Conservation (phyloP, 352 stramenopile species). For the Phytophthora fragariaefolia region DNA sequence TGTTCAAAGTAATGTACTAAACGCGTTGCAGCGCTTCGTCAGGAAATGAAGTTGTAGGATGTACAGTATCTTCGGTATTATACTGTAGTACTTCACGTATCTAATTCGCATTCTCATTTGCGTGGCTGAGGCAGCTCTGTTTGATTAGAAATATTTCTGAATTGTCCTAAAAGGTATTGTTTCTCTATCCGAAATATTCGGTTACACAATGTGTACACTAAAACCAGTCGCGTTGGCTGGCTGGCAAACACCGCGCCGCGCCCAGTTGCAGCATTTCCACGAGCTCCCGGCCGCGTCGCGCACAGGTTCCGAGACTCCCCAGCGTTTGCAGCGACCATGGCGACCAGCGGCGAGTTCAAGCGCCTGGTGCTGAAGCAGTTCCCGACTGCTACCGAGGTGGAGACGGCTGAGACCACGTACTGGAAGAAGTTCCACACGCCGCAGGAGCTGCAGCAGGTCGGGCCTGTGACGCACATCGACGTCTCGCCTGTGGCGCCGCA, state of each 20-base stretch:
- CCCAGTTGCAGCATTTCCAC: conserved; percentile 24
- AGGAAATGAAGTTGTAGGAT: conserved; percentile 13
- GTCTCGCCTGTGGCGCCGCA: conserved; percentile 79
- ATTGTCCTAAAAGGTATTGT: neutral
- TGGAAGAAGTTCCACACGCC: conserved; percentile 91
- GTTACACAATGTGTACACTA: neutral
- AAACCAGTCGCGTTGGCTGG: conserved; percentile 24
- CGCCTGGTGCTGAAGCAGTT: conserved; percentile 90
- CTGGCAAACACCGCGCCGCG: conserved; percentile 8
- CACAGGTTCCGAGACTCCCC: neutral
- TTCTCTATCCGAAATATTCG: neutral
- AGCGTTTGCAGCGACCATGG: conserved; percentile 41
- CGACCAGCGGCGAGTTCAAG: conserved; percentile 84
- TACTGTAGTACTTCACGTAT: no score
- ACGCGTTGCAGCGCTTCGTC: conserved; percentile 5
- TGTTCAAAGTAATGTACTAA: conserved; percentile 20
- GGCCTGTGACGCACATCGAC: conserved; percentile 85
- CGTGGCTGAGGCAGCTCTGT: conserved; percentile 6
- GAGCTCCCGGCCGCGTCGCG: neutral
- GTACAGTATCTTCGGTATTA: no score
- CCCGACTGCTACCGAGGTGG: conserved; percentile 73
- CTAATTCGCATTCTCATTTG: no score
- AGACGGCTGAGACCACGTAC: conserved; percentile 84
- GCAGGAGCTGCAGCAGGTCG: conserved; percentile 86
- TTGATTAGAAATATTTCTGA: no score